Conservation (phyloP, 2,329 filamentous ascomycete species). For the Corynespora cassiicola region DNA sequence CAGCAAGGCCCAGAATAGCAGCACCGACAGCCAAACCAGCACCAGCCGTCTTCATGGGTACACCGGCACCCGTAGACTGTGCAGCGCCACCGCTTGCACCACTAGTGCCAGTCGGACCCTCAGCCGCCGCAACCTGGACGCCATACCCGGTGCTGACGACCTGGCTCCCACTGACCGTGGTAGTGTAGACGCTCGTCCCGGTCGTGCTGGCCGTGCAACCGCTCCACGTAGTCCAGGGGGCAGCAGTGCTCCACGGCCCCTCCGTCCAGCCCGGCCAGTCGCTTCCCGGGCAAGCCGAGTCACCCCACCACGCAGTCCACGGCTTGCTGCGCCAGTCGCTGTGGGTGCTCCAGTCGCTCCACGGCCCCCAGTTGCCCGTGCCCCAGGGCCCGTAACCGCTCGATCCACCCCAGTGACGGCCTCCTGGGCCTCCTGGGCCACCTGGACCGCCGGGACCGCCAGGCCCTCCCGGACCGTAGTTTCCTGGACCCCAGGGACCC, state of each 20-base stretch:
- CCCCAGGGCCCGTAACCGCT: slow-evolving; percentile 36
- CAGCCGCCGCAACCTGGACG: slow-evolving; percentile 34
- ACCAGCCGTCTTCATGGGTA: slow-evolving; percentile 22
- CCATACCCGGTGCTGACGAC: slow-evolving; percentile 36
- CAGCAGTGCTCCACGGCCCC: slow-evolving; percentile 40
- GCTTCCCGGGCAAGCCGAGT: slow-evolving; percentile 32
- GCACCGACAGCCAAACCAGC: slow-evolving; percentile 26
- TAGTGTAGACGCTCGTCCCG: slow-evolving; percentile 35
- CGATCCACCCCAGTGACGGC: slow-evolving; percentile 18
- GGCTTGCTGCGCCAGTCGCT: slow-evolving; percentile 34
- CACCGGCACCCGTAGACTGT: slow-evolving; percentile 16
- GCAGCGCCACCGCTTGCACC: slow-evolving; percentile 4
- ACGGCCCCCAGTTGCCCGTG: slow-evolving; percentile 31
- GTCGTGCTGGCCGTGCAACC: slow-evolving; percentile 41
- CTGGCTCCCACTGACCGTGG: slow-evolving; percentile 28
- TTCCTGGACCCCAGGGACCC: slow-evolving; percentile 20
- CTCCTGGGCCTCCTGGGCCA: slow-evolving; percentile 13
- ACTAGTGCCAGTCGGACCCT: slow-evolving; percentile 5
- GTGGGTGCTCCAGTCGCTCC: slow-evolving; percentile 33
- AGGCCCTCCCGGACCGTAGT: slow-evolving; percentile 18
- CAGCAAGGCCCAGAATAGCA: slow-evolving; percentile 27
- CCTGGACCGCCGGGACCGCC: slow-evolving; percentile 6
- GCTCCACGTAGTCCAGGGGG: slow-evolving; percentile 45
- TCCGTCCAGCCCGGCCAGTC: slow-evolving; percentile 48
- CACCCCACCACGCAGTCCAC: slow-evolving; percentile 46